Conservation (phyloP, 106 monocot species). For the Cymbidium sinense region DNA sequence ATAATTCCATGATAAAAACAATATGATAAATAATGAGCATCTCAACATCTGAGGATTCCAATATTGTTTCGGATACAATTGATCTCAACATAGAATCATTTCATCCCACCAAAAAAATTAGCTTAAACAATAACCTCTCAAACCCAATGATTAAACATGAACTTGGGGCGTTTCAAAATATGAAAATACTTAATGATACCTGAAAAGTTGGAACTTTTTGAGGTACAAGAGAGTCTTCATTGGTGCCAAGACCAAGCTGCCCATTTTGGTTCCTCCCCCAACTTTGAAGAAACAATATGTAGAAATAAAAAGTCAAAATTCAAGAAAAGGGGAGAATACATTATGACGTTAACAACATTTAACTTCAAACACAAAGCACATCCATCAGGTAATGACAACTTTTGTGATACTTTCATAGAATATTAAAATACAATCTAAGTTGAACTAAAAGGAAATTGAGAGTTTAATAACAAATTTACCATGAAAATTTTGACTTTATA, state of each 20-base stretch:
- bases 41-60: not conserved
- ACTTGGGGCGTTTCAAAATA: not conserved
- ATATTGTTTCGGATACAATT: not conserved
- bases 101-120: not conserved
- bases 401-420: not conserved
- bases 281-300: conserved; percentile 31
- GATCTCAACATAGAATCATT: not conserved
- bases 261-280: conserved; percentile 99
- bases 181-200: conserved; percentile 23
- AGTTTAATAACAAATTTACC: too few relatives aligned
- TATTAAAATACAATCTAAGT: not conserved
- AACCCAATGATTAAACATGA: not conserved
- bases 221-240: conserved; percentile 88
- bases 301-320: not conserved
- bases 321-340: not conserved
- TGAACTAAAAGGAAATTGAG: not conserved
- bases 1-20: not conserved
- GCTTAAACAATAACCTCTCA: not conserved
- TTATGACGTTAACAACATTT: not conserved
- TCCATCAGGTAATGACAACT: not conserved
- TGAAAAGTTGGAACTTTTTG: conserved; percentile 87
- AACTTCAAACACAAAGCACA: not conserved
- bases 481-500: too few relatives aligned
- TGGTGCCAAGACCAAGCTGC: conserved; percentile 90
- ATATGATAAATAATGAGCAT: not conserved